Evolutionary conservation across 768 basidiomycete species (phyloP).

Genomic region (Boletus sp.): DNA sequence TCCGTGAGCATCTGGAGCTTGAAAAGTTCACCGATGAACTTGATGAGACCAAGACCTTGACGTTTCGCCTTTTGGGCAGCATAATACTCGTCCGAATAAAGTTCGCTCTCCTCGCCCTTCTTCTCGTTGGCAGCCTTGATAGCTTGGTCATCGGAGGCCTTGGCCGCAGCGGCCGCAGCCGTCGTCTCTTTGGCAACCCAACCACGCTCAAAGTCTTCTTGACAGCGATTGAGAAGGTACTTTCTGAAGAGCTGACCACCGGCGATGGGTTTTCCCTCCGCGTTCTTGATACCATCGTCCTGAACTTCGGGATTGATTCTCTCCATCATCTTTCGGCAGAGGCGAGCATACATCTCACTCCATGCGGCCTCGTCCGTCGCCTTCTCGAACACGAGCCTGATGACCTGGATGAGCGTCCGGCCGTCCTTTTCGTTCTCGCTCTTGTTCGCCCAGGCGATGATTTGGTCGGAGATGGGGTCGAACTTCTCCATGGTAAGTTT

Average conservation of each 20-base stretch:
- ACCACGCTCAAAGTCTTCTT: slow-evolving; percentile 96
- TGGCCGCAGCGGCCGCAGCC: slow-evolving; percentile 80
- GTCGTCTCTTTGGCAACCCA: slow-evolving; percentile 90
- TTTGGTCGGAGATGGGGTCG: slow-evolving; percentile 93
- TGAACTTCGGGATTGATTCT: slow-evolving; percentile 83
- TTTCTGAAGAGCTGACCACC: slow-evolving; percentile 96
- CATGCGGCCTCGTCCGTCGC: slow-evolving; percentile 94
- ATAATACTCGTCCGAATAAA: slow-evolving; percentile 96
- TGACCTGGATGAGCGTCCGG: slow-evolving; percentile 92
- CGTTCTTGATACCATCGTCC: slow-evolving; percentile 80
- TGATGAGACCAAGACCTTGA: slow-evolving; percentile 93
- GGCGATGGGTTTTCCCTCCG: slow-evolving; percentile 84
- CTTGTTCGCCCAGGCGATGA: slow-evolving; percentile 93
- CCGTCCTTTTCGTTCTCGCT: slow-evolving; percentile 91
- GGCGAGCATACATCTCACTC: slow-evolving; percentile 96
- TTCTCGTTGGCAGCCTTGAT: slow-evolving; percentile 66
- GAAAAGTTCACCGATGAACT: slow-evolving; percentile 98
- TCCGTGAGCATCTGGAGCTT: slow-evolving; percentile 98
- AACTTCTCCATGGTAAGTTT: slow-evolving; percentile 97
- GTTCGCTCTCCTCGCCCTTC: slow-evolving; percentile 57
- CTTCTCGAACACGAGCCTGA: slow-evolving; percentile 95
- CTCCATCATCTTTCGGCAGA: slow-evolving; percentile 96
- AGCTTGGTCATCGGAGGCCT: slow-evolving; percentile 84
- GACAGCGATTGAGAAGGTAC: slow-evolving; percentile 94
- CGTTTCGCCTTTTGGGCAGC: slow-evolving; percentile 96